Evolutionary conservation across 352 stramenopile species (phyloP).

Genomic region (Phytophthora aleatoria): DNA sequence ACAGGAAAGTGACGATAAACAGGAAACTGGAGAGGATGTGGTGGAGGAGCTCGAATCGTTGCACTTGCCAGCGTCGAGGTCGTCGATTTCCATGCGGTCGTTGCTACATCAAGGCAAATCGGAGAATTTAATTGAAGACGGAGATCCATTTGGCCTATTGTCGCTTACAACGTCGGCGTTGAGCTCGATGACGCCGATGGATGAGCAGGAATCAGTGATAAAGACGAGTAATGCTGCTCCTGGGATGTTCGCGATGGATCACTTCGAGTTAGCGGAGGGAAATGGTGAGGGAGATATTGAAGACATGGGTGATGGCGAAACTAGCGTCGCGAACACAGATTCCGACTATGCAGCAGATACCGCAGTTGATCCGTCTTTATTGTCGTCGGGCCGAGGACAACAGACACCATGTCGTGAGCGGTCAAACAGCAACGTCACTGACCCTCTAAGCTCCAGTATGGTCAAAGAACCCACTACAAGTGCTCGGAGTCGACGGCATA

Average conservation of each 20-base stretch:
- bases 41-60: slow-evolving; percentile 31
- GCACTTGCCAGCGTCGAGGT: slow-evolving; percentile 20
- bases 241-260: slow-evolving; percentile 55
- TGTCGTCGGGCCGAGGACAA: slow-evolving; percentile 10
- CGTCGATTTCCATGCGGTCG: slow-evolving; percentile 34
- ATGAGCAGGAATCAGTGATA: slow-evolving; percentile 1
- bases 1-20: slow-evolving; percentile 8
- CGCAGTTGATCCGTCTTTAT: slow-evolving; percentile 15
- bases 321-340: slow-evolving; percentile 21
- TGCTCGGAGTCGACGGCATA: slow-evolving; percentile 24
- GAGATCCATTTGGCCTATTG: slow-evolving; percentile 50
- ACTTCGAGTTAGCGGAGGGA: slow-evolving; percentile 44
- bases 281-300: slow-evolving; percentile 33
- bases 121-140: slow-evolving; percentile 43
- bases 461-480: slow-evolving; percentile 4
- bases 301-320: slow-evolving; percentile 28
- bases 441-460: slow-evolving; percentile 27
- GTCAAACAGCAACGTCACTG: slow-evolving; percentile 25
- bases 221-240: slow-evolving; percentile 25
- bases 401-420: slow-evolving; percentile 8
- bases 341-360: slow-evolving; percentile 27
- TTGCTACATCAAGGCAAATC: slow-evolving; percentile 47
- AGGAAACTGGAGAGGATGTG: slow-evolving; percentile 21
- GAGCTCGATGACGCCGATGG: slow-evolving; percentile 23
- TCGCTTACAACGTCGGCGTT: slow-evolving; percentile 56